Evolutionary conservation across 352 stramenopile species (phyloP).

Genomic region (Pythium apleroticum): DNA sequence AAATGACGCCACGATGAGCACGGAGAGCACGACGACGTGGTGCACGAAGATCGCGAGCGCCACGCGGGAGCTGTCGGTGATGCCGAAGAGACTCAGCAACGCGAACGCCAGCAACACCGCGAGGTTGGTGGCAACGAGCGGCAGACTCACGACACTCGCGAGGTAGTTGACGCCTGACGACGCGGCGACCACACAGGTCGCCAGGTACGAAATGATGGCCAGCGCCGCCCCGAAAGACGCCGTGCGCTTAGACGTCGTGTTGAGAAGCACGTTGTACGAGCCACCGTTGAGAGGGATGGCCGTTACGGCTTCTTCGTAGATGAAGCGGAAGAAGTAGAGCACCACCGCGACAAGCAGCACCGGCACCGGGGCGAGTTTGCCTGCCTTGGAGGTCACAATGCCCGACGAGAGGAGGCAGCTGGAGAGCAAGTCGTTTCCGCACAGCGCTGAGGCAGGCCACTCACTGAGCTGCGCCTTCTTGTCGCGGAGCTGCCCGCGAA

Average conservation of each 20-base stretch:
- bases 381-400: constrained; percentile 82
- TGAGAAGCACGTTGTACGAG: constrained; percentile 96
- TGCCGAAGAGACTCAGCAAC: constrained; percentile 89
- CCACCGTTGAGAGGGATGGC: constrained; percentile 94
- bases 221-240: constrained; percentile 92
- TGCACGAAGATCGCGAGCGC: constrained; percentile 88
- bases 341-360: constrained; percentile 87
- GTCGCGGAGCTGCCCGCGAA: constrained; percentile 10
- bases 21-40: background rate
- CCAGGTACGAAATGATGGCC: constrained; percentile 95
- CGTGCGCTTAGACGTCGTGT: constrained; percentile 93
- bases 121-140: constrained; percentile 76
- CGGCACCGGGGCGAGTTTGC: constrained; percentile 89
- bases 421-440: constrained; percentile 95
- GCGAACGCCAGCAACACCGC: constrained; percentile 91
- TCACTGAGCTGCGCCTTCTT: constrained; percentile 52
- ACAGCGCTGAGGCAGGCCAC: constrained; percentile 94
- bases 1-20: constrained; percentile 56
- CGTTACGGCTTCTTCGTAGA: constrained; percentile 94
- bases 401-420: constrained; percentile 91
- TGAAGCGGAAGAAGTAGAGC: constrained; percentile 90
- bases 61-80: constrained; percentile 91
- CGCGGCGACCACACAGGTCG: constrained; percentile 89
- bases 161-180: constrained; percentile 85
- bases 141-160: constrained; percentile 48